Evolutionary conservation across 164 flowering plant genomes (phyloP), one percentile per base, ranked within the genome.

Genomic region (Hamamelis virginiana): DNA sequence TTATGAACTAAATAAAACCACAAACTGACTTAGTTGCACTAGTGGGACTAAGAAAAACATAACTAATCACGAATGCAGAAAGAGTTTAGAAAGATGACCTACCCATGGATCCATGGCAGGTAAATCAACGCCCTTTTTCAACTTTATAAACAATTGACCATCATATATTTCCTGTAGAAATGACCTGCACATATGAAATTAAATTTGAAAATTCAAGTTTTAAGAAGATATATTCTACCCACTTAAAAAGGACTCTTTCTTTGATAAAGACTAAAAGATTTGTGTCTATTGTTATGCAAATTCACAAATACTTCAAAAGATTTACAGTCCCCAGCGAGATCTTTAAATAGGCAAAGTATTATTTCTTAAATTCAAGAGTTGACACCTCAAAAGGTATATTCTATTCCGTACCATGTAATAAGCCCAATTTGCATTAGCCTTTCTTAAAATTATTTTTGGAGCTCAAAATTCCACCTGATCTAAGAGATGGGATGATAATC

Each of bases 31-130:
- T 33, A 33, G 41, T 2, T 33, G 41, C 6, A 33, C 41, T 33
- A 33, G 6, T 16, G 43, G 62, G 62, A 58, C 38, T 21, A 58
- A 16, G 18, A 47, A 11, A 33, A 57, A 59, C 22, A 46, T 1
- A 38, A 16, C 23, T 65, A 60, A 28, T 15, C 56, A 55, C 56
- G 15, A 64, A 57, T 38, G 5, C 26, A 23, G 26, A 65, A 44
- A 45, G 33, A 1, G 12, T 27, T 15, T 68, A 13, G 67, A 62
- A 59, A 45, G 28, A 64, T 48, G 78, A 72, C 80, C 51, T 73
- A 94, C 98, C 98, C 98, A 95, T 9, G 89, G 97, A 86, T 95
- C 97, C 98, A 92, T 87, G 66, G 92, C 94, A 73, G 98, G 98
- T 16, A 95, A 78, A 76, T 85, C 64, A 25, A 85, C 45, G 64